Evolutionary conservation across 805 yeast species (phyloP).

Genomic region (Cyberlindnera maclurae): DNA sequence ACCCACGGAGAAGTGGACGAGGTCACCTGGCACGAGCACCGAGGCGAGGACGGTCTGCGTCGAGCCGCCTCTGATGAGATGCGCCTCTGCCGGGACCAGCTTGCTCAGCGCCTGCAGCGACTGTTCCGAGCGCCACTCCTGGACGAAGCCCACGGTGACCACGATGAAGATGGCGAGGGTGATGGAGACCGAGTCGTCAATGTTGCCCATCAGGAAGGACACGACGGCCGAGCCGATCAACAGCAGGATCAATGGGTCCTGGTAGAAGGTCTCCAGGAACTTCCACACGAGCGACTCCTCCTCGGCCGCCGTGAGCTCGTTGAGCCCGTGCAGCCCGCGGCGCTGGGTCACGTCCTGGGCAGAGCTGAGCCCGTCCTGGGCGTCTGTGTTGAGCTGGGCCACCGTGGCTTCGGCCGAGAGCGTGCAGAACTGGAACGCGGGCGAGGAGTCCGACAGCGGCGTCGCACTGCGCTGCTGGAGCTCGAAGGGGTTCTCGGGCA

Average conservation of each 20-base stretch:
- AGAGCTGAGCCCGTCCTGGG: slow-evolving; percentile 52
- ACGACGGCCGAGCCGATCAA: slow-evolving; percentile 85
- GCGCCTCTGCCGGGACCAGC: slow-evolving; percentile 95
- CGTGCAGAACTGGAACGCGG: slow-evolving; percentile 60
- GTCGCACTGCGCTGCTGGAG: slow-evolving; percentile 9
- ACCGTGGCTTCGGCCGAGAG: slow-evolving; percentile 61
- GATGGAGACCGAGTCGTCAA: slow-evolving; percentile 92
- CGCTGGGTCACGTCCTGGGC: slow-evolving; percentile 67
- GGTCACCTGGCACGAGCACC: slow-evolving; percentile 89
- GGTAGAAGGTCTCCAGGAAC: slow-evolving; percentile 74
- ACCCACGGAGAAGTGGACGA: slow-evolving; percentile 84
- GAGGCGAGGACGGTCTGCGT: slow-evolving; percentile 81
- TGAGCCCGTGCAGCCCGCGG: slow-evolving; percentile 69
- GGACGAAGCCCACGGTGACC: slow-evolving; percentile 95
- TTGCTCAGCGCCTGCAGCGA: slow-evolving; percentile 88
- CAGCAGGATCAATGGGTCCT: slow-evolving; percentile 84
- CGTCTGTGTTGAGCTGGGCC: slow-evolving; percentile 54
- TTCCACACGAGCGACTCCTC: slow-evolving; percentile 65
- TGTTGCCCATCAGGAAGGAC: slow-evolving; percentile 89
- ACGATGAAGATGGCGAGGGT: slow-evolving; percentile 89
- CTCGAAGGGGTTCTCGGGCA: slow-evolving; percentile 28
- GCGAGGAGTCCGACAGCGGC: slow-evolving; percentile 34
- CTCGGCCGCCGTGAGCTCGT: slow-evolving; percentile 72
- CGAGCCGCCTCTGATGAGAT: slow-evolving; percentile 74
- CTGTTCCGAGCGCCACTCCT: slow-evolving; percentile 93